Percentiles rank a stretch among this genome's conserved stretches.
phyloP scores from a whole-genome alignment of 2,329 filamentous ascomycete species.

The Fusarium sp. region DNA sequence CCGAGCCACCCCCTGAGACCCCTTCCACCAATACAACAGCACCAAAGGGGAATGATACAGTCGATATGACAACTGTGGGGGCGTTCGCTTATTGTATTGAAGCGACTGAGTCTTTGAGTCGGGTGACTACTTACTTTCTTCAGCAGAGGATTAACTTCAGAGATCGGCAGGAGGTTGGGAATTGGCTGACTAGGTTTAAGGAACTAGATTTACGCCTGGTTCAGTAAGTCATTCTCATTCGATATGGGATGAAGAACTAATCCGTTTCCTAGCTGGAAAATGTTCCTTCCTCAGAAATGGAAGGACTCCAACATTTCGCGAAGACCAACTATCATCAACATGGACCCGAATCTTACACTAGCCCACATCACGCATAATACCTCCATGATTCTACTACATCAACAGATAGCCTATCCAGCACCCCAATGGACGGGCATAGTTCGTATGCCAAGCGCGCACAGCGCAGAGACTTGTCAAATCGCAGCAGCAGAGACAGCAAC shows the following conservation, averaged over 20 bases:
- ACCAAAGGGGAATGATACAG: conserved; percentile 11
- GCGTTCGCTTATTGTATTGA: conserved; percentile 63
- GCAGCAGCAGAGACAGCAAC: conserved; percentile 62
- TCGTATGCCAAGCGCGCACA: conserved; percentile 59
- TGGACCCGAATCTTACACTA: conserved; percentile 63
- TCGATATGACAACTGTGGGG: conserved; percentile 57
- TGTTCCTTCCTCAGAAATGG: conserved; percentile 48
- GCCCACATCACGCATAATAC: conserved; percentile 65
- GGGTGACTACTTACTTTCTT: conserved; percentile 60
- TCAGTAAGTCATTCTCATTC: conserved; percentile 47
- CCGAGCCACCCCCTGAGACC: conserved; percentile 28
- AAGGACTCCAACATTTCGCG: conserved; percentile 53
- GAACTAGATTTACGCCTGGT: conserved; percentile 62
- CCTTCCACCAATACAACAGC: neutral
- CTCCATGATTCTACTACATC: conserved; percentile 64
- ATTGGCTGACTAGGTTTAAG: conserved; percentile 62
- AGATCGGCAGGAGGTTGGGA: conserved; percentile 57
- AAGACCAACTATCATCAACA: conserved; percentile 51
- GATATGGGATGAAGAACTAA: neutral
- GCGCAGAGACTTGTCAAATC: conserved; percentile 62
- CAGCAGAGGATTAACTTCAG: conserved; percentile 58
- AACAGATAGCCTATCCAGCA: conserved; percentile 61
- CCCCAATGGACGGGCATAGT: conserved; percentile 47
- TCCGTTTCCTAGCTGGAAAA: conserved; percentile 53
- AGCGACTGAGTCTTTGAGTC: conserved; percentile 61